Evolutionary conservation across 176 grass and related monocot species (phyloP).

Genomic region (barley (Hordeum vulgare)): DNA sequence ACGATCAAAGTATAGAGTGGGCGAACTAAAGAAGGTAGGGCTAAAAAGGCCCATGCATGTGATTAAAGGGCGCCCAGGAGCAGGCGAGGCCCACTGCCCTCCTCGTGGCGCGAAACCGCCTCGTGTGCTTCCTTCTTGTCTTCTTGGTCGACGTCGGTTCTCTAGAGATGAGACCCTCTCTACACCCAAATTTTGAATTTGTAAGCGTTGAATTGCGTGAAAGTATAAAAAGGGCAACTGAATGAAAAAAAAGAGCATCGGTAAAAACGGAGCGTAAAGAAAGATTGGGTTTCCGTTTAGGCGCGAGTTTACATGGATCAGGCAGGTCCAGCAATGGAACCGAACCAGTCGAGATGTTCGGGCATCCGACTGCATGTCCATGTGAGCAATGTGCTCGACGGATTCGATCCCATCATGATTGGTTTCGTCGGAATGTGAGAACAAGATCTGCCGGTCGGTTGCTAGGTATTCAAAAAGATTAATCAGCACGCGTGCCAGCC

Average conservation of each 20-base stretch:
- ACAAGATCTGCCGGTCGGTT: not conserved
- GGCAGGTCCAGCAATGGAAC: not conserved
- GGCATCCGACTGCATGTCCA: no score
- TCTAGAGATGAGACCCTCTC: constrained; percentile 7
- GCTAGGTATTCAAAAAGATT: not conserved
- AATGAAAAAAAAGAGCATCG: not conserved
- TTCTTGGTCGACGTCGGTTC: not conserved
- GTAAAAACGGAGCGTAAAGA: not conserved
- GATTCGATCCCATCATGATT: not conserved
- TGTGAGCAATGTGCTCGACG: not conserved
- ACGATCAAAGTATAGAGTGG: not conserved
- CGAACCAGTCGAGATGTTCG: no score
- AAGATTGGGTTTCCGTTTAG: constrained; percentile 9
- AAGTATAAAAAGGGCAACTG: not conserved
- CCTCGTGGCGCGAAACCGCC: constrained; percentile 6
- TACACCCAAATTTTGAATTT: not conserved
- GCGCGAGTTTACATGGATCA: constrained; percentile 23
- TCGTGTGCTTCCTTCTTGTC: constrained; percentile 17
- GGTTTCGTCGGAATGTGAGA: not conserved
- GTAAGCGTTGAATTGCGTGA: not conserved
- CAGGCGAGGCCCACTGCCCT: not conserved
- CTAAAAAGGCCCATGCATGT: constrained; percentile 23
- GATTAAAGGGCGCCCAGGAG: not conserved
- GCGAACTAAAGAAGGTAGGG: not conserved
- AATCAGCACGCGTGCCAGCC: not conserved